Percentiles rank a stretch among this genome's conserved stretches.
Evolutionary conservation across 2,329 filamentous ascomycete species (phyloP).

Genomic region (Aspergillus sp.): DNA sequence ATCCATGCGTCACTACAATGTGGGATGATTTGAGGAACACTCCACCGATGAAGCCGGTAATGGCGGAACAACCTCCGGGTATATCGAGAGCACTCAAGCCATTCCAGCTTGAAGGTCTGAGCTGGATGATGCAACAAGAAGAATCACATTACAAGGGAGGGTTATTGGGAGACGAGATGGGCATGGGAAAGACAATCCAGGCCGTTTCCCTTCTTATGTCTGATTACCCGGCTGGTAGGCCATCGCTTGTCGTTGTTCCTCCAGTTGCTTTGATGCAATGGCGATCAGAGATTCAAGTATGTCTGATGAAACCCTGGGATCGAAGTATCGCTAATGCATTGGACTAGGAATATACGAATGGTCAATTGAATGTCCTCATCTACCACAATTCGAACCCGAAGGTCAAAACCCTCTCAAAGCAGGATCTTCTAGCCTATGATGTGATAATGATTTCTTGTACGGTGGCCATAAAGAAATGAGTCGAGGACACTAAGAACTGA

Average conservation of each 20-base stretch:
- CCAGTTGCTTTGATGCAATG: constrained; percentile 96
- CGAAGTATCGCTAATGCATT: neutral
- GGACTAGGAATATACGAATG: constrained; percentile 69
- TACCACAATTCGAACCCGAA: constrained; percentile 86
- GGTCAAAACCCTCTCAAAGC: constrained; percentile 72
- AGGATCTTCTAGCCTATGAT: constrained; percentile 78
- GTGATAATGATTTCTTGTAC: constrained; percentile 97
- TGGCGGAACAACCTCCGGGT: constrained; percentile 69
- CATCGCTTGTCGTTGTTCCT: constrained; percentile 84
- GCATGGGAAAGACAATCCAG: constrained; percentile 97
- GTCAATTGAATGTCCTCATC: constrained; percentile 84
- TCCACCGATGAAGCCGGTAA: constrained; percentile 64
- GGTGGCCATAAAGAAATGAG: neutral
- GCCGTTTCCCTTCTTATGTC: constrained; percentile 98
- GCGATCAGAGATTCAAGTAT: constrained; percentile 75
- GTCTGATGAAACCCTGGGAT: constrained; percentile 6
- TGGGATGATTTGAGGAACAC: constrained; percentile 74
- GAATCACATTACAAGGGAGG: constrained; percentile 82
- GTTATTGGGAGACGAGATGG: constrained; percentile 95
- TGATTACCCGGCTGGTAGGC: constrained; percentile 80
- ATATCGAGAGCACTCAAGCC: constrained; percentile 86
- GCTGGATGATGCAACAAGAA: constrained; percentile 94
- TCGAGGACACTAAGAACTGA: constrained; percentile 10
- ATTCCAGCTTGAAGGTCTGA: constrained; percentile 89
- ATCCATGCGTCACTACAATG: constrained; percentile 80